Percentiles rank a stretch among this genome's conserved stretches.
phyloP scores from a whole-genome alignment of 2,329 filamentous ascomycete genomes.

The Amesomyces nigricolor region DNA sequence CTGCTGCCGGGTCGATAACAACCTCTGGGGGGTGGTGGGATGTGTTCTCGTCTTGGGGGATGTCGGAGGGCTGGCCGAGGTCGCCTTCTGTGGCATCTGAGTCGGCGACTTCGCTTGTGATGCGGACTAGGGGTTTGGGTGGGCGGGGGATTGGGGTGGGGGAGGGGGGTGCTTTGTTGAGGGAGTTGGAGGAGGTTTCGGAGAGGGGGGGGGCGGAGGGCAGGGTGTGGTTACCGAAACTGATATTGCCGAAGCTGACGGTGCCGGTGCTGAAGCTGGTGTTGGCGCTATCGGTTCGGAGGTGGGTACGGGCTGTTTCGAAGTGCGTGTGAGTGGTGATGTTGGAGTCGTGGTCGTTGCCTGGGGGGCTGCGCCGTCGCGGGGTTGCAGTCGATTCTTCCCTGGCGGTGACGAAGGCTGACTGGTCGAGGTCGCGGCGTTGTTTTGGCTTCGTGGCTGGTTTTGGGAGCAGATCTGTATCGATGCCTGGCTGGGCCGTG shows the following conservation, averaged over 20 bases:
- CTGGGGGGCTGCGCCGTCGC: background rate
- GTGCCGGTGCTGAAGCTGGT: slow-evolving; percentile 1
- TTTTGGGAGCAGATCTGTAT: slow-evolving; percentile 20
- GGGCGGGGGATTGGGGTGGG: slow-evolving; percentile 18
- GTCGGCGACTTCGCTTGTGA: slow-evolving; percentile 38
- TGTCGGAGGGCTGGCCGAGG: slow-evolving; percentile 18
- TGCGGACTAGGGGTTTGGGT: slow-evolving; percentile 30
- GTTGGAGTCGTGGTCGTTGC: slow-evolving; percentile 14
- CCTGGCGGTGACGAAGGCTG: slow-evolving; percentile 15
- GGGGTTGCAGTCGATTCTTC: background rate
- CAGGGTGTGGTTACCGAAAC: slow-evolving; percentile 18
- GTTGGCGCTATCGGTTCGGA: slow-evolving; percentile 8
- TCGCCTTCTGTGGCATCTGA: slow-evolving; percentile 36
- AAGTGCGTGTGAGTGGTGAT: slow-evolving; percentile 23
- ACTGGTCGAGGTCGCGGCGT: slow-evolving; percentile 17
- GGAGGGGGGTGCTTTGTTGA: slow-evolving; percentile 37
- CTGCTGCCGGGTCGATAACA: slow-evolving; percentile 3
- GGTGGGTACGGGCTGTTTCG: slow-evolving; percentile 26
- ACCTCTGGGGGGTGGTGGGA: background rate
- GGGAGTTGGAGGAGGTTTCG: slow-evolving; percentile 36
- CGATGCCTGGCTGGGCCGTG: slow-evolving; percentile 1
- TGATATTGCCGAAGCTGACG: background rate
- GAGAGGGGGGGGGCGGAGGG: slow-evolving; percentile 34
- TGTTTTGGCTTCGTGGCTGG: slow-evolving; percentile 16
- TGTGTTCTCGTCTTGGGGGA: slow-evolving; percentile 13